Base-by-base conservation (phyloP, 2,329 filamentous ascomycete species). In the Chaetothyriales sp. region DNA sequence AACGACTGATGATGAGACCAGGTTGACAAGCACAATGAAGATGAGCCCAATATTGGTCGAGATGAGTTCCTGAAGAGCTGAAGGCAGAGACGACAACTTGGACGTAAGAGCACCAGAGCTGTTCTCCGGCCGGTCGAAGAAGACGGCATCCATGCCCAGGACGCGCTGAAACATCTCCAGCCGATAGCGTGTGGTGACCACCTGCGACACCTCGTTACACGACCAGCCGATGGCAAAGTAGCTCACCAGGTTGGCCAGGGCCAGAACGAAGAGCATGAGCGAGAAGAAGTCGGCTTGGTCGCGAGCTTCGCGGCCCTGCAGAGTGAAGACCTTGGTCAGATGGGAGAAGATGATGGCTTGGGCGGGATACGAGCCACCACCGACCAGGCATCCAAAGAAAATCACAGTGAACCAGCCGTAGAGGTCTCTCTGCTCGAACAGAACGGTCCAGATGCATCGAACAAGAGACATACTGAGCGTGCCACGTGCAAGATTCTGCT, bases 21-120 rank as follows among this genome's bases (percentile, higher is more conserved):
- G 55, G 42, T 71, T 76, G 48, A 73, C 61, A 1, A 70, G 48
- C 45, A 71, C 68, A 53, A 73, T 67, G n/a, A 73, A 51, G 10
- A 78, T 67, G 1, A 77, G 58, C 1, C 65, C 66, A 7, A 75
- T 50, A 53, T 74, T 78, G 48, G 71, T 68, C 0, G 71, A 71
- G 36, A 77, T 62, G 0, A 78, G 62, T 51, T 77, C 74, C 48
- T 75, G 69, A 1, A 77, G 56, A 20, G 61, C 50, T 1, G 61
- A 57, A 1, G 62, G 60, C 15, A 59, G 46, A 1, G 59, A 52
- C 1, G 62, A 57, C 8, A 66, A 51, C 58, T 61, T 42, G 49
- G 57, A 49, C 46, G 63, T 56, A 15, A 66, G 47, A 1, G 62
- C 58, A 4, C 64, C 64, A 3, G 62, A 59, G 2, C 59, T 60